phyloP scores from a whole-genome alignment of 2,329 filamentous ascomycete species.

The Xylariomycetidae sp. region DNA sequence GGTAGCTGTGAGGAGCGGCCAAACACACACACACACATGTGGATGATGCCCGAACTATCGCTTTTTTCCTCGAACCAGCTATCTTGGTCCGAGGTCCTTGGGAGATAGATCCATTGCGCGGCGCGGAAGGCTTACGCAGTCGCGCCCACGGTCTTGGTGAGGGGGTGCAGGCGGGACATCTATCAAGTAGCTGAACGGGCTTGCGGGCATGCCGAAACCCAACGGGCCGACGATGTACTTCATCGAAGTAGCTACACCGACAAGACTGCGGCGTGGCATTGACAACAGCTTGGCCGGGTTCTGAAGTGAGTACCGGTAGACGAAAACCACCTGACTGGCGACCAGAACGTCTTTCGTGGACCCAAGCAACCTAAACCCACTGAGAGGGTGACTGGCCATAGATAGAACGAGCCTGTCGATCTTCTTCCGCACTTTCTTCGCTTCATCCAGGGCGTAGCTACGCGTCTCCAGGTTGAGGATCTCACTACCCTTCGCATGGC shows the following conservation, averaged over 20 bases:
- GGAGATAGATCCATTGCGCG: not conserved
- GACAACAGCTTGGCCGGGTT: constrained; percentile 9
- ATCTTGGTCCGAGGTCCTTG: not conserved
- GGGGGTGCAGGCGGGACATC: constrained; percentile 40
- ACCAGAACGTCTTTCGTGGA: not conserved
- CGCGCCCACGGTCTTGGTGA: constrained; percentile 44
- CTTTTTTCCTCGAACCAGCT: not conserved
- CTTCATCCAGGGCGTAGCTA: constrained; percentile 27
- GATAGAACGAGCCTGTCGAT: constrained; percentile 28
- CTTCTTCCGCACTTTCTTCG: constrained; percentile 25
- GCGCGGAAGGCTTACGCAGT: constrained; percentile 31
- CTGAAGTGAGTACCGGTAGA: constrained; percentile 31
- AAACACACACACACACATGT: constrained; percentile 41
- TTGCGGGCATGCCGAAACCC: constrained; percentile 41
- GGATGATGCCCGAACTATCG: constrained; percentile 34
- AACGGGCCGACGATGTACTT: constrained; percentile 41
- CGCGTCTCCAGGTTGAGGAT: no score
- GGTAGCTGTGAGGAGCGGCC: constrained; percentile 33
- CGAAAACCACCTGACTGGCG: constrained; percentile 25
- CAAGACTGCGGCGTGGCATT: constrained; percentile 41
- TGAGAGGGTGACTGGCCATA: constrained; percentile 27
- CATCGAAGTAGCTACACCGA: constrained; percentile 39
- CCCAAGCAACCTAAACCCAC: not conserved
- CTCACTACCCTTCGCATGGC: no score
- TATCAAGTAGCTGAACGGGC: constrained; percentile 45